Evolutionary conservation across 225 moss, liverwort and hornwort genomes (phyloP).

Genomic region (Lunularia cruciata): DNA sequence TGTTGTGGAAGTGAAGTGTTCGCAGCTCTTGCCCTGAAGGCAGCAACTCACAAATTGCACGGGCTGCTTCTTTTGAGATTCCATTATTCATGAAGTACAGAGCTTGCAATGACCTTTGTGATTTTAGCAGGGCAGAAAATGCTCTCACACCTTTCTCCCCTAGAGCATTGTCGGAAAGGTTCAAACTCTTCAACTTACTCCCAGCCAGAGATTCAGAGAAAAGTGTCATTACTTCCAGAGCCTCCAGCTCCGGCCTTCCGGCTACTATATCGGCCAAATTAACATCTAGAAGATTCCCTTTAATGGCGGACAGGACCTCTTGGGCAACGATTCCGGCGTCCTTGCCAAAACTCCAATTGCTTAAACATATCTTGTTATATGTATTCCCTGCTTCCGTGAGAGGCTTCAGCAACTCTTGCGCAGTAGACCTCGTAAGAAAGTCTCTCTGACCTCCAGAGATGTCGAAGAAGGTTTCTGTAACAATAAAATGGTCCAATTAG

Average conservation of each 20-base stretch:
- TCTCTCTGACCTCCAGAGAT: constrained; percentile 84
- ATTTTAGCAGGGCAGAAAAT: constrained; percentile 73
- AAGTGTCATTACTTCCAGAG: constrained; percentile 75
- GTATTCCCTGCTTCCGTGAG: constrained; percentile 60
- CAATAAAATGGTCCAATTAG: neutral
- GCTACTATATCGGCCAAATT: constrained; percentile 98
- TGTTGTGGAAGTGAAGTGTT: constrained; percentile 86
- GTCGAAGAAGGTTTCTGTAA: constrained; percentile 59
- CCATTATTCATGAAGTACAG: constrained; percentile 98
- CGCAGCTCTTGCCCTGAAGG: constrained; percentile 66
- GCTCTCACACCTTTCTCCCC: constrained; percentile 97
- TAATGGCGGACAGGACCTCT: constrained; percentile 56
- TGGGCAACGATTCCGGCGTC: constrained; percentile 81
- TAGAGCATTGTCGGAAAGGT: constrained; percentile 93
- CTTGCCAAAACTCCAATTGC: constrained; percentile 95
- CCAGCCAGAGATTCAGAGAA: constrained; percentile 79
- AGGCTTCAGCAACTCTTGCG: constrained; percentile 74
- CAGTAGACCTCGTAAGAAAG: constrained; percentile 60
- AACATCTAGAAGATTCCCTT: constrained; percentile 60
- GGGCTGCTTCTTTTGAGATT: constrained; percentile 87
- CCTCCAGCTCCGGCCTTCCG: constrained; percentile 85
- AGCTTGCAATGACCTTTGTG: constrained; percentile 74
- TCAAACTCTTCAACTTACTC: constrained; percentile 77
- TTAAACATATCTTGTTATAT: constrained; percentile 66
- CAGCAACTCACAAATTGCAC: constrained; percentile 79